Conservation (phyloP, 2,329 filamentous ascomycete species). For the Helotiales sp. region DNA sequence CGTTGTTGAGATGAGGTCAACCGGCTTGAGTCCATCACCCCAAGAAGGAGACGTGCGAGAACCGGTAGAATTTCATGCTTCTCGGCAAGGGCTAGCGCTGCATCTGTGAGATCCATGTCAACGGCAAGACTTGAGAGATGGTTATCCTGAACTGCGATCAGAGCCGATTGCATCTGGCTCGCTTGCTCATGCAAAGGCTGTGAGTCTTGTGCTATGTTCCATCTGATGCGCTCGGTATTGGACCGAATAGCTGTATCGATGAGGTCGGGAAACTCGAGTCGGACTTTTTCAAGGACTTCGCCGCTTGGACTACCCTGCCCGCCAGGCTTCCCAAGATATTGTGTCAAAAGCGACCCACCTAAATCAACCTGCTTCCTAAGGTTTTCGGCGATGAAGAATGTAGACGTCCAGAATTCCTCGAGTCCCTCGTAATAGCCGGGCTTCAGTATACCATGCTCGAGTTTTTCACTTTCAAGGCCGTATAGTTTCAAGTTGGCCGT, state of each 20-base stretch:
- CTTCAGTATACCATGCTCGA: constrained; percentile 68
- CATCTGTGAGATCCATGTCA: constrained; percentile 58
- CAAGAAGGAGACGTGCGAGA: constrained; percentile 55
- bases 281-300: constrained; percentile 50
- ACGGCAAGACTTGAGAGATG: constrained; percentile 51
- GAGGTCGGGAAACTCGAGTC: constrained; percentile 56
- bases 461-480: constrained; percentile 69
- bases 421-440: constrained; percentile 71
- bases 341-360: constrained; percentile 43
- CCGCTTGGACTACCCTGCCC: constrained; percentile 35
- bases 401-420: constrained; percentile 86
- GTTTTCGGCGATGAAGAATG: constrained; percentile 64
- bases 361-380: constrained; percentile 64
- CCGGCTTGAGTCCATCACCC: constrained; percentile 30
- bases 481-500: constrained; percentile 71
- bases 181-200: constrained; percentile 54
- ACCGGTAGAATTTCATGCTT: constrained; percentile 66
- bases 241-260: constrained; percentile 63
- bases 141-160: constrained; percentile 50
- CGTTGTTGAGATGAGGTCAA: constrained; percentile 12
- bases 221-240: constrained; percentile 63
- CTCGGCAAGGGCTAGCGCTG: constrained; percentile 66
- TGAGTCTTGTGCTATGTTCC: constrained; percentile 58
- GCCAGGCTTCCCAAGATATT: constrained; percentile 41
- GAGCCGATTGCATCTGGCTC: constrained; percentile 50